Evolutionary conservation across 2,329 filamentous ascomycete species (phyloP), one percentile per base, ranked within the genome.

Genomic region (Cordyceps sp.): DNA sequence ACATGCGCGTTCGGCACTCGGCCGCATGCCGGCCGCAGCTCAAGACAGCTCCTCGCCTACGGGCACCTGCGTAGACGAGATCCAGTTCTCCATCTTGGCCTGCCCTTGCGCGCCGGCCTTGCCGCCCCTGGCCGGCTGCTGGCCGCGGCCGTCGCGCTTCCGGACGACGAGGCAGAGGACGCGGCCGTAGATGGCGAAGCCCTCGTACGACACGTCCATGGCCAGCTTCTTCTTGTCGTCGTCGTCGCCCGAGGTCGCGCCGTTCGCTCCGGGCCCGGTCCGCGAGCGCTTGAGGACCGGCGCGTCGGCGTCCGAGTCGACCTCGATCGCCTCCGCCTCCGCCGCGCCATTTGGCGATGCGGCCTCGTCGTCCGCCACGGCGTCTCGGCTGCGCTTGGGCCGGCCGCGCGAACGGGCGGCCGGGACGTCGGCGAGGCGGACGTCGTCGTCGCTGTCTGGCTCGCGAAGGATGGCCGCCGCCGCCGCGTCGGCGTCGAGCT

Each of bases 101-200:
- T 80, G 77, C 26, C 73, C 71, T 29, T 57, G 77, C 26, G 73
- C 70, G 26, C 57, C 59, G 10, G 59, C 54, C 33, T 41, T 45
- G 26, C 35, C 40, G 26, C 42, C 43, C 31, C 41, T 30, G 26
- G 31, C 45, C 34, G 48, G 39, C 33, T 48, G 53, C 35, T 45
- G 53, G 29, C 53, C 50, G 41, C 57, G 66, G 42, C 55, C 66
- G 40, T 75, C 78, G 38, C 78, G 75, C 50, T 78, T 81, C 53
- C 74, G 77, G 46, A 98, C 77, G 8, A 98, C 79, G 36, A 98
- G 65, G 54, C 86, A 96, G 18, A 98, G 62, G 29, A 93, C 84
- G 43, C 84, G 79, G 10, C 90, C 85, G 57, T 93, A 93, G 48
- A 98, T 94, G 45, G 79, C 82, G 57, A 96, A 96, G 8, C 90